Conservation (phyloP, 306 rosid species). For the Luffa acutangula region DNA sequence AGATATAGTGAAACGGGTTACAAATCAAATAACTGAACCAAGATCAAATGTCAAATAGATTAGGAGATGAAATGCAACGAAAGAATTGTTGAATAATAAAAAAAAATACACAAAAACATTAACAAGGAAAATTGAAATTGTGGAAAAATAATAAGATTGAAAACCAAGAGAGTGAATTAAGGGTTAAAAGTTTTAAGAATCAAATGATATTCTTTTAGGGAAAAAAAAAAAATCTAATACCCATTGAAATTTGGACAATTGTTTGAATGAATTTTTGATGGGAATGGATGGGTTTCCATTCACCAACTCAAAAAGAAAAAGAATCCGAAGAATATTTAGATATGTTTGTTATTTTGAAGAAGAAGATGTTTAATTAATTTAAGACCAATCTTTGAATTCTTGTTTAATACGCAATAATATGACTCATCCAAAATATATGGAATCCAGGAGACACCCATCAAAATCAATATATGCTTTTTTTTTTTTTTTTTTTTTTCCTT, state of each 20-base stretch:
- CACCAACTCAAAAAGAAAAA: background rate
- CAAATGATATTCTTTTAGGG: background rate
- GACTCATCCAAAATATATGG: background rate
- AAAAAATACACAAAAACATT: too few species aligned
- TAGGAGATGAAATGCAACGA: too few species aligned
- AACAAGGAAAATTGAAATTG: too few species aligned
- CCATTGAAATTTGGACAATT: background rate
- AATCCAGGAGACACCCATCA: background rate
- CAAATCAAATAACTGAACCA: too few species aligned
- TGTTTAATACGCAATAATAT: background rate
- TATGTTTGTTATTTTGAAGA: background rate
- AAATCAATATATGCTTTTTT: background rate
- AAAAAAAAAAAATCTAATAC: background rate
- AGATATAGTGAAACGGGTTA: too few species aligned
- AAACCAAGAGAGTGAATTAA: background rate
- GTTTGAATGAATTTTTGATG: background rate
- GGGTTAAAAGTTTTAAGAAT: background rate
- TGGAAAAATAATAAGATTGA: too few species aligned
- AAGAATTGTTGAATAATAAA: too few species aligned
- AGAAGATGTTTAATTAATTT: constrained; percentile 1
- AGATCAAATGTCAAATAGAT: too few species aligned
- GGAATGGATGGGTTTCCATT: background rate
- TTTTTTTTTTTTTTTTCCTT: background rate
- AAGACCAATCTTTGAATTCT: background rate
- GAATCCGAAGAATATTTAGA: background rate